Percentiles rank a stretch among this genome's conserved stretches.
Conservation (phyloP, 2,329 filamentous ascomycete genomes). For the Nemania sp. region DNA sequence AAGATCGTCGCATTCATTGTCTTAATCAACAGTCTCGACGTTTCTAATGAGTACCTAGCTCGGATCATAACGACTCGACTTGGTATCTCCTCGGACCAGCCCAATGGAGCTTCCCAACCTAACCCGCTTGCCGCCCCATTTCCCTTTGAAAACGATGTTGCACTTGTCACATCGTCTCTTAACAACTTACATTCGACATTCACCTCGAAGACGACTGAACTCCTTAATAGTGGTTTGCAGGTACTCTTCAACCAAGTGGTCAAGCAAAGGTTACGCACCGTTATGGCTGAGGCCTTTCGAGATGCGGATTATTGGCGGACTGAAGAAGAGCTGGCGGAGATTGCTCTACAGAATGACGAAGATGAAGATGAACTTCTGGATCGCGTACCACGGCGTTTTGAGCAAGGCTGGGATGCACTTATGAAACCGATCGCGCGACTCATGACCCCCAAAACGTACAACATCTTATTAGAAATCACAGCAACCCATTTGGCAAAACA, state of each 20-base stretch:
- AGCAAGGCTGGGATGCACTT: constrained; percentile 85
- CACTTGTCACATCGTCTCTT: constrained; percentile 75
- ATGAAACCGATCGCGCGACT: constrained; percentile 87
- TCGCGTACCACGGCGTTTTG: constrained; percentile 82
- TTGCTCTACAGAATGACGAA: constrained; percentile 66
- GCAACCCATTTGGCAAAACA: constrained; percentile 76
- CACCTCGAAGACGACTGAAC: constrained; percentile 80
- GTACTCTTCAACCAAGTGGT: constrained; percentile 91
- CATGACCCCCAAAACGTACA: constrained; percentile 81
- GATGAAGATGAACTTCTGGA: constrained; percentile 69
- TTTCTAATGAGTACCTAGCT: constrained; percentile 89
- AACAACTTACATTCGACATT: constrained; percentile 78
- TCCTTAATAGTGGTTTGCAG: constrained; percentile 84
- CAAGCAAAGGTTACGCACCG: constrained; percentile 83
- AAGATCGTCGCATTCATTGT: constrained; percentile 91
- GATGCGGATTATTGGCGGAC: constrained; percentile 86
- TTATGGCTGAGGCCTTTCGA: constrained; percentile 89
- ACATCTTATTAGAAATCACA: constrained; percentile 79
- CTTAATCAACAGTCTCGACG: constrained; percentile 94
- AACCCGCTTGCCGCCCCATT: constrained; percentile 73
- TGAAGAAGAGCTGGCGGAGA: constrained; percentile 70
- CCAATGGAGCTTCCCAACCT: constrained; percentile 52
- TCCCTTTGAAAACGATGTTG: constrained; percentile 81
- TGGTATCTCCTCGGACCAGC: constrained; percentile 55
- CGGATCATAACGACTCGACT: constrained; percentile 83